Conservation (phyloP, 306 rosid species). For the Argentina anserina region DNA sequence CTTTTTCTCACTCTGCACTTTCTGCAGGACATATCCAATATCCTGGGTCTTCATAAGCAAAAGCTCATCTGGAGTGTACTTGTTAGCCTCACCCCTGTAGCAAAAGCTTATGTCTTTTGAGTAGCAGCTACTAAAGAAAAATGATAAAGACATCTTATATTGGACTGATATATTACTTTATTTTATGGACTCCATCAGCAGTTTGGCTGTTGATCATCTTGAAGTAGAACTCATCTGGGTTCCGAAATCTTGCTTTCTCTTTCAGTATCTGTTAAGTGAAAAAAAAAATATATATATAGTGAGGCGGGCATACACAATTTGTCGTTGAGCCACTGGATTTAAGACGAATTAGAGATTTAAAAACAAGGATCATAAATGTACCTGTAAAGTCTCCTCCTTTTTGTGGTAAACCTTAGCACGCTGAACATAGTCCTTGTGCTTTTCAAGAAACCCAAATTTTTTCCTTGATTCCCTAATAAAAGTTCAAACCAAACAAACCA, state of each 20-base stretch:
- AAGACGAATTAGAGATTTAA: neutral
- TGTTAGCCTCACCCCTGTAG: constrained; percentile 62
- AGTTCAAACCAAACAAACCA: neutral
- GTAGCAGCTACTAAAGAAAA: neutral
- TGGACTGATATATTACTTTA: constrained; percentile 32
- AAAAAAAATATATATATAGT: constrained; percentile 13
- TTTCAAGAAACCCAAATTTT: constrained; percentile 75
- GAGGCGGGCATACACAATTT: neutral
- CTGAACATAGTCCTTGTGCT: constrained; percentile 80
- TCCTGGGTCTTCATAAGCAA: constrained; percentile 82
- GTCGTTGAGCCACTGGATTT: neutral
- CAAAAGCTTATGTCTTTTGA: neutral
- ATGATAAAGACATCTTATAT: neutral
- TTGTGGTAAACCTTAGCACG: constrained; percentile 71
- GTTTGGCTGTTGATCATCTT: constrained; percentile 58
- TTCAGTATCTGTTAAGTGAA: constrained; percentile 53
- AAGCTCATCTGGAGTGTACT: constrained; percentile 66
- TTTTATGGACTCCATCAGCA: constrained; percentile 65
- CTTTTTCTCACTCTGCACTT: constrained; percentile 72
- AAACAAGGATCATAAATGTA: constrained; percentile 9
- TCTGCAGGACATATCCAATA: constrained; percentile 73
- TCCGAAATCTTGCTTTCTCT: constrained; percentile 66
- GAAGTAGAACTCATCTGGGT: constrained; percentile 80
- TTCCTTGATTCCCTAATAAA: constrained; percentile 52
- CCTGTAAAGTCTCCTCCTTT: constrained; percentile 67